Percentiles rank a stretch among this genome's conserved stretches.
Conservation (phyloP, 192 early-diverging fungal species). For the Oehlia diaphana region DNA sequence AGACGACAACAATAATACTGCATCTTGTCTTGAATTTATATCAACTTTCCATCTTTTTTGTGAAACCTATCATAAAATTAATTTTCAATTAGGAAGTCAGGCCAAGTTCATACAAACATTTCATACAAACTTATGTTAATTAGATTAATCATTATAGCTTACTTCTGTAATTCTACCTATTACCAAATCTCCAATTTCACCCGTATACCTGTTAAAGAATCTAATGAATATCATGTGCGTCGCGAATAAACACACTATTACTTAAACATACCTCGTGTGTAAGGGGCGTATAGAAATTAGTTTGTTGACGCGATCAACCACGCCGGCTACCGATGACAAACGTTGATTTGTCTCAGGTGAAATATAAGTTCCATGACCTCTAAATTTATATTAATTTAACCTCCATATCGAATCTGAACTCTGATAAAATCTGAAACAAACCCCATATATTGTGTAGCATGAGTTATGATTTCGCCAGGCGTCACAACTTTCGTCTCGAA, state of each 20-base stretch:
- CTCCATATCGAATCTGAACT: not conserved
- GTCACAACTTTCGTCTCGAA: slow-evolving; percentile 53
- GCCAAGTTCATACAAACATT: no score
- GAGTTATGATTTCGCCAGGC: slow-evolving; percentile 75
- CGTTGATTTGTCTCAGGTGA: slow-evolving; percentile 52
- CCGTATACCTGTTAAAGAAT: slow-evolving; percentile 57
- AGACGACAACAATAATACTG: slow-evolving; percentile 80
- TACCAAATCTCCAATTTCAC: slow-evolving; percentile 96
- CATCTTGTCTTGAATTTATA: slow-evolving; percentile 86
- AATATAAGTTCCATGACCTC: slow-evolving; percentile 86
- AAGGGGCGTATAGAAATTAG: slow-evolving; percentile 88
- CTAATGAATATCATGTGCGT: not conserved
- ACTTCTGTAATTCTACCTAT: slow-evolving; percentile 93
- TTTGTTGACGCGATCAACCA: slow-evolving; percentile 94
- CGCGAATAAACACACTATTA: not conserved
- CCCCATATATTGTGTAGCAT: slow-evolving; percentile 78
- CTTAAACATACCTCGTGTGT: slow-evolving; percentile 62
- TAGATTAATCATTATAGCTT: slow-evolving; percentile 4
- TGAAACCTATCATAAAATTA: slow-evolving; percentile 50
- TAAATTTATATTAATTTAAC: slow-evolving; percentile 27
- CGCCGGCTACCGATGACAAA: slow-evolving; percentile 87
- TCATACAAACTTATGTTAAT: no score
- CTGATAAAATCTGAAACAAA: slow-evolving; percentile 37
- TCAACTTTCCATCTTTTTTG: slow-evolving; percentile 96
- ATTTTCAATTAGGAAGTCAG: not conserved